These are phyloP conservation scores for Hsuehochloa calcarea DNA, from an alignment of 176 grass and related monocot genomes.

Conservation along the genomic window DNA sequence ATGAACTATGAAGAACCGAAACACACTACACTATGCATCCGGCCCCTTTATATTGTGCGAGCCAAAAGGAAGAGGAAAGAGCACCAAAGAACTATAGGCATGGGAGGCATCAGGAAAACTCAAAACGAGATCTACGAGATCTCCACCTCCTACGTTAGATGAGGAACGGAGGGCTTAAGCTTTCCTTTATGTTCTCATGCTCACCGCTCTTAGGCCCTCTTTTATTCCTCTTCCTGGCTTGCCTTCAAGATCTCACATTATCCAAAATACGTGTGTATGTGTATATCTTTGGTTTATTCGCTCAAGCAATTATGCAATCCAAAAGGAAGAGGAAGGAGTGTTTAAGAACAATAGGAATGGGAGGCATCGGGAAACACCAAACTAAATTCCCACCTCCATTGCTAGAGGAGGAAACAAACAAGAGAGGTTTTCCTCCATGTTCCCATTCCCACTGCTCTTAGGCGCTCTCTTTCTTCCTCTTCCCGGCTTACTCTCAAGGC, in stretches of 20 bases:
- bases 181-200: slow-evolving; percentile 37
- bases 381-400: background rate
- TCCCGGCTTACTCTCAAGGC: slow-evolving; percentile 22
- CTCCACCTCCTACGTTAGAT: background rate
- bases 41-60: background rate
- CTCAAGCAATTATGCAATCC: background rate
- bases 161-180: background rate
- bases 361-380: slow-evolving; percentile 33
- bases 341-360: slow-evolving; percentile 30
- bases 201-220: slow-evolving; percentile 30
- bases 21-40: background rate
- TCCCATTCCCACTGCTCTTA: slow-evolving; percentile 49
- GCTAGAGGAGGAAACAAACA: background rate
- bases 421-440: slow-evolving; percentile 37
- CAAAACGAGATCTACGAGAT: background rate
- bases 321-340: slow-evolving; percentile 29
- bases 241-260: background rate
- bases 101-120: slow-evolving; percentile 40
- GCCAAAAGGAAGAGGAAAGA: slow-evolving; percentile 30
- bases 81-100: slow-evolving; percentile 20
- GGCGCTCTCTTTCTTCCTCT: slow-evolving; percentile 38
- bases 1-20: background rate
- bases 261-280: background rate
- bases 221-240: slow-evolving; percentile 27
- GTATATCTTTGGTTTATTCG: background rate